Conservation (phyloP, 305 asterid species). For the Solanum hybrid region DNA sequence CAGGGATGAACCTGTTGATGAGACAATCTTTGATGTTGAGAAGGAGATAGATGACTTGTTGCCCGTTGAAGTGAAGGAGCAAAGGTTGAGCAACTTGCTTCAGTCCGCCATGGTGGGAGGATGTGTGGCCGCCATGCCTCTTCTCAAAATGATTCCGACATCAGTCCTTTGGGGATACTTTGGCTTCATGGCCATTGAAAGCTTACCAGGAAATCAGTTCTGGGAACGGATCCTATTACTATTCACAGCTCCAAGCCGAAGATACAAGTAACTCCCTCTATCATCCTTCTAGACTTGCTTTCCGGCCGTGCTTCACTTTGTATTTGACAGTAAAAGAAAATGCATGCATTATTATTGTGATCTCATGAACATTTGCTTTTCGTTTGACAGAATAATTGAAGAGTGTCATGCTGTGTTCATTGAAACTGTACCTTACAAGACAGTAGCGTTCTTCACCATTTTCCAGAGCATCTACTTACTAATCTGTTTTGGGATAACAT, state of each 20-base stretch:
- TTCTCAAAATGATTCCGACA: slow-evolving; percentile 22
- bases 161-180: slow-evolving; percentile 27
- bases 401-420: slow-evolving; percentile 19
- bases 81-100: slow-evolving; percentile 24
- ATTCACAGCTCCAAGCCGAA: slow-evolving; percentile 20
- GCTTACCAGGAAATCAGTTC: slow-evolving; percentile 27
- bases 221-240: slow-evolving; percentile 23
- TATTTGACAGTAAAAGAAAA: not conserved
- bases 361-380: not conserved
- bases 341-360: not conserved
- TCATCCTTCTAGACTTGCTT: not conserved
- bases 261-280: slow-evolving; percentile 14
- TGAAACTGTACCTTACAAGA: slow-evolving; percentile 23
- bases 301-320: not conserved
- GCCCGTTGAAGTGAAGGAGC: slow-evolving; percentile 27
- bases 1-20: slow-evolving; percentile 15
- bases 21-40: slow-evolving; percentile 16
- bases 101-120: slow-evolving; percentile 23
- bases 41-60: slow-evolving; percentile 25
- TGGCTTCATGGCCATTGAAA: slow-evolving; percentile 25
- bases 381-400: slow-evolving; percentile 16
- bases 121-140: slow-evolving; percentile 27
- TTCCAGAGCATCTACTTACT: slow-evolving; percentile 23
- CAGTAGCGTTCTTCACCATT: slow-evolving; percentile 19
- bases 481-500: slow-evolving; percentile 22